Evolutionary conservation across 352 stramenopile species (phyloP).

Genomic region (Phytophthora megakarya): DNA sequence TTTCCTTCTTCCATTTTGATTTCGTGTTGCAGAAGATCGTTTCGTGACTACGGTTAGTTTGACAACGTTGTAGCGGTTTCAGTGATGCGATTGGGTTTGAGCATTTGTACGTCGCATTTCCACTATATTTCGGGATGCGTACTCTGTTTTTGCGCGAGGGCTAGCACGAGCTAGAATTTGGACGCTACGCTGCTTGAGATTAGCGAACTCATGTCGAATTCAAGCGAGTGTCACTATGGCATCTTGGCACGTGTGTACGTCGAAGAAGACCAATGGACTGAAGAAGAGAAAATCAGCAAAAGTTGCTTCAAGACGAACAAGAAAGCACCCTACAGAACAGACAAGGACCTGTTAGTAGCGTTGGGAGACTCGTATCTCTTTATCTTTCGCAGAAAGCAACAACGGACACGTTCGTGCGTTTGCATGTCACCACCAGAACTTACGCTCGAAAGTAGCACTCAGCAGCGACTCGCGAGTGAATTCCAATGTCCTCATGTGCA

Average conservation of each 20-base stretch:
- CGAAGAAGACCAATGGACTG: constrained; percentile 28
- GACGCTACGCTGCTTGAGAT: background rate
- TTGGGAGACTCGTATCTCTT: constrained; percentile 31
- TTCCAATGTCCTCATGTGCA: constrained; percentile 50
- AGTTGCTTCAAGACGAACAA: constrained; percentile 32
- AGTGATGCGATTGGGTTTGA: no score
- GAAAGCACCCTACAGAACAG: constrained; percentile 23
- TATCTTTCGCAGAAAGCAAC: constrained; percentile 26
- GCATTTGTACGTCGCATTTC: no score
- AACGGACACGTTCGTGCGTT: constrained; percentile 19
- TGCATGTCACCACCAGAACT: constrained; percentile 36
- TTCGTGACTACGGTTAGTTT: no score
- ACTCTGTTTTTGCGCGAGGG: no score
- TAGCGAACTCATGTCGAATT: constrained; percentile 11
- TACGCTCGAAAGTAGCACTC: constrained; percentile 25
- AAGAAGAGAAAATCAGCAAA: constrained; percentile 28
- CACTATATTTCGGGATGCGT: no score
- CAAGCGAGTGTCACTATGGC: constrained; percentile 26
- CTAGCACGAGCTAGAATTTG: no score
- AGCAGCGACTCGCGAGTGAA: constrained; percentile 32
- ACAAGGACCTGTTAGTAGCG: constrained; percentile 38
- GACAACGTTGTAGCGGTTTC: no score
- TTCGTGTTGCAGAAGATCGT: no score
- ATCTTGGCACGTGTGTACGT: constrained; percentile 31
- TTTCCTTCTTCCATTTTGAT: no score